phyloP scores from a whole-genome alignment of 1,284 basidiomycete species.

The Sanguinoderma infundibulare region DNA sequence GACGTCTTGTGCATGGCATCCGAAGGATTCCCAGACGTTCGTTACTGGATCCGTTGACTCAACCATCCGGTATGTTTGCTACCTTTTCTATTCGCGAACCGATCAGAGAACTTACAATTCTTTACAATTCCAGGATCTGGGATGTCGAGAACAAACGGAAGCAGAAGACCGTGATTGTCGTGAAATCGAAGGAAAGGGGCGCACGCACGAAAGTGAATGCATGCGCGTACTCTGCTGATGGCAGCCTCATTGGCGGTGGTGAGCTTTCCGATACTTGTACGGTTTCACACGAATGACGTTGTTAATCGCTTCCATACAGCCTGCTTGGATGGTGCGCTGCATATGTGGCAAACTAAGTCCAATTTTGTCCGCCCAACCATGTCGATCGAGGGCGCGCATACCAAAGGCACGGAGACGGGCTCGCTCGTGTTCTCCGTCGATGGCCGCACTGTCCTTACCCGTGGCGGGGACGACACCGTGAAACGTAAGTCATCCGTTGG shows the following conservation, averaged over 20 bases:
- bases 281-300: not conserved
- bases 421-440: constrained; percentile 87
- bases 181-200: constrained; percentile 96
- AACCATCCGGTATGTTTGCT: constrained; percentile 76
- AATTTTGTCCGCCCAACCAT: constrained; percentile 92
- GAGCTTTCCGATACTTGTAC: constrained; percentile 34
- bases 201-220: constrained; percentile 90
- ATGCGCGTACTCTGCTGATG: constrained; percentile 88
- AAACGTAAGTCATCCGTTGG: constrained; percentile 70
- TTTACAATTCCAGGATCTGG: constrained; percentile 84
- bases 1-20: constrained; percentile 91
- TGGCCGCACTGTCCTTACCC: constrained; percentile 78
- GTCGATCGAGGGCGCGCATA: constrained; percentile 86
- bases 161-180: constrained; percentile 93
- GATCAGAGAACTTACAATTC: constrained; percentile 1
- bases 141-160: constrained; percentile 87
- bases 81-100: not conserved
- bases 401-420: constrained; percentile 82
- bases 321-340: constrained; percentile 89
- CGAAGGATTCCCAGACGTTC: constrained; percentile 81
- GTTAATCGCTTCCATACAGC: constrained; percentile 45
- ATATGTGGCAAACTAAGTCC: constrained; percentile 91
- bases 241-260: constrained; percentile 86
- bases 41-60: constrained; percentile 95
- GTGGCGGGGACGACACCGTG: constrained; percentile 93